Conservation (phyloP, 1,284 basidiomycete species). For the Cutaneotrichosporon sp. region DNA sequence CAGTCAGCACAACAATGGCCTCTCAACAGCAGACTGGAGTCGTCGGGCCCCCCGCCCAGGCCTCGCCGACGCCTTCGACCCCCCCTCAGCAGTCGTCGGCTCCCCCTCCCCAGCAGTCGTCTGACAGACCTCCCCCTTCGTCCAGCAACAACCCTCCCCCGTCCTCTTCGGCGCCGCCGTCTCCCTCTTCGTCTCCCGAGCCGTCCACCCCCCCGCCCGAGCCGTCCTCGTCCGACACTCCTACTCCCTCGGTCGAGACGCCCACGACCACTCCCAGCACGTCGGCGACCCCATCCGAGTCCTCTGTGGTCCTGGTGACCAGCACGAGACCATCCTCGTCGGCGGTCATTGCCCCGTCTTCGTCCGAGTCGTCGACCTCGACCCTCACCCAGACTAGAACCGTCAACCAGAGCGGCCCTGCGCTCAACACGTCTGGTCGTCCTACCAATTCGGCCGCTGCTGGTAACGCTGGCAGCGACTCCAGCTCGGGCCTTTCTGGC, state of each 20-base stretch:
- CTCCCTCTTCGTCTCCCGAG: neutral
- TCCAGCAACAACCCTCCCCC: neutral
- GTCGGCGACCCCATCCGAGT: slow-evolving; percentile 4
- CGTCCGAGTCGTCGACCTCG: slow-evolving; percentile 4
- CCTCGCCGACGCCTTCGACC: neutral
- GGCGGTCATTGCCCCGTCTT: neutral
- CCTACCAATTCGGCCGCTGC: neutral
- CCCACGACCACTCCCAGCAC: slow-evolving; percentile 1
- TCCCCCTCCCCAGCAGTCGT: neutral
- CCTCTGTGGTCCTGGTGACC: slow-evolving; percentile 1
- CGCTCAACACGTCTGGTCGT: neutral
- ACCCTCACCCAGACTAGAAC: slow-evolving; percentile 1
- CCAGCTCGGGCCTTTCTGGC: slow-evolving; percentile 7
- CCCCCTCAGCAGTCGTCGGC: neutral
- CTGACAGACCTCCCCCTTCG: neutral
- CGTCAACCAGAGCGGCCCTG: neutral
- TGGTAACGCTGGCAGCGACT: neutral
- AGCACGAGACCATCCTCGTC: slow-evolving; percentile 1
- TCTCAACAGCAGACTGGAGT: neutral
- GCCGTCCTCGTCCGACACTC: neutral
- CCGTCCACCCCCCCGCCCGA: neutral
- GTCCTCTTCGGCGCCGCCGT: neutral
- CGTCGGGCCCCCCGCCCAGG: neutral
- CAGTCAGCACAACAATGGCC: neutral
- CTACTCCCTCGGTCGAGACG: neutral